These are phyloP conservation scores for Begonia peltatifolia DNA, from an alignment of 306 rosid species.

Conservation along the genomic window DNA sequence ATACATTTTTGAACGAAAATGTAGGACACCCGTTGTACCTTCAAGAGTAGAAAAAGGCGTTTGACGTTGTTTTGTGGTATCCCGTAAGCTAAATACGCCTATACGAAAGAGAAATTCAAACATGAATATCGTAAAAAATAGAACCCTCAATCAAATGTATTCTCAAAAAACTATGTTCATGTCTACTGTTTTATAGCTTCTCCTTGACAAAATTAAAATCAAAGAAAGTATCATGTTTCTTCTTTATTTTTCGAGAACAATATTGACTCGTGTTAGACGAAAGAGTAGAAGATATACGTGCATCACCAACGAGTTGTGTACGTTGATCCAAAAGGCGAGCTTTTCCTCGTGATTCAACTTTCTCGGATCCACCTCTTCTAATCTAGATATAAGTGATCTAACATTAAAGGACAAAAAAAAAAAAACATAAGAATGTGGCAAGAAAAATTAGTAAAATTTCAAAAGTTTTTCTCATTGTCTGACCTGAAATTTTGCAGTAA, in stretches of 20 bases:
- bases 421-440: constrained; percentile 8
- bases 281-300: constrained; percentile 33
- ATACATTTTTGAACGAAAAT: not conserved
- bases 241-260: no score
- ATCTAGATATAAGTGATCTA: constrained; percentile 60
- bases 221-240: not conserved
- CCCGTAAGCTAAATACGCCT: constrained; percentile 97
- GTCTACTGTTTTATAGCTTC: not conserved
- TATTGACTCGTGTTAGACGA: not conserved
- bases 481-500: constrained; percentile 86
- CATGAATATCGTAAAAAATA: constrained; percentile 1
- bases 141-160: not conserved
- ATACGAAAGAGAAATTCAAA: constrained; percentile 14
- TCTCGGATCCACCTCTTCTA: constrained; percentile 71
- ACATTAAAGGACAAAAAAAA: constrained; percentile 10
- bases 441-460: not conserved
- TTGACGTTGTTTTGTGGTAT: constrained; percentile 83
- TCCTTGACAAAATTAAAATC: not conserved
- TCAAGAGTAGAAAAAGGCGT: constrained; percentile 61
- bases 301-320: constrained; percentile 94
- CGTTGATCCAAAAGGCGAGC: constrained; percentile 92
- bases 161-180: no score
- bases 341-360: constrained; percentile 77
- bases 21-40: constrained; percentile 33
- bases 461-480: constrained; percentile 7